These are phyloP conservation scores for Debaryomyces castellii DNA, from an alignment of 805 yeast species.

Conservation along the genomic window DNA sequence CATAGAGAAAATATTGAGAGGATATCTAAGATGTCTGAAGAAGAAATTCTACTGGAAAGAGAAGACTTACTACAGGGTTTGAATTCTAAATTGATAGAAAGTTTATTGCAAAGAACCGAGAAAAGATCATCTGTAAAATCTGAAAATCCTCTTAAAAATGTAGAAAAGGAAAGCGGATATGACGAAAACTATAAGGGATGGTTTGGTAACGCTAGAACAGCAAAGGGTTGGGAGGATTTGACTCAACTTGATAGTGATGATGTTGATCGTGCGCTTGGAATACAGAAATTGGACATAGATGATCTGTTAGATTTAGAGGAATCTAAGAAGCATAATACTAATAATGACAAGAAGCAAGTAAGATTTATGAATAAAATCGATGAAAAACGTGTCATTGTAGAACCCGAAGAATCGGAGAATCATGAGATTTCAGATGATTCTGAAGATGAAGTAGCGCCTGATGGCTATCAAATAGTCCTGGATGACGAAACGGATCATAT, in stretches of 20 bases:
- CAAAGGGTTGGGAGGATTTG: slow-evolving; percentile 29
- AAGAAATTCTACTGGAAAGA: slow-evolving; percentile 62
- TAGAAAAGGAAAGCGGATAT: slow-evolving; percentile 3
- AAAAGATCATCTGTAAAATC: slow-evolving; percentile 27
- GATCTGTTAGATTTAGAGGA: slow-evolving; percentile 8
- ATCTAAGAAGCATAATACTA: slow-evolving; percentile 3
- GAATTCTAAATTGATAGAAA: slow-evolving; percentile 66
- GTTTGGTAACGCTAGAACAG: slow-evolving; percentile 41
- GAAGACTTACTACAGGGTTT: slow-evolving; percentile 65
- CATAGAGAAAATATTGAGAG: slow-evolving; percentile 72
- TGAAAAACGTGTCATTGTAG: slow-evolving; percentile 15
- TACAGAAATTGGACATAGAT: slow-evolving; percentile 16
- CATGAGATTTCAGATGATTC: slow-evolving; percentile 50
- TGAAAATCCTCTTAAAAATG: background rate
- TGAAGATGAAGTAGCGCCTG: slow-evolving; percentile 46
- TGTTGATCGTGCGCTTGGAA: slow-evolving; percentile 38
- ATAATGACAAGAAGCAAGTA: slow-evolving; percentile 22
- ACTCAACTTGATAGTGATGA: slow-evolving; percentile 34
- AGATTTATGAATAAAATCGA: slow-evolving; percentile 31
- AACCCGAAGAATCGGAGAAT: slow-evolving; percentile 36
- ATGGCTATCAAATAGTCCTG: slow-evolving; percentile 36
- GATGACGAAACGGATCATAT: slow-evolving; percentile 39
- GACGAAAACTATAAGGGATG: slow-evolving; percentile 44
- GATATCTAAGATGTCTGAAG: slow-evolving; percentile 60
- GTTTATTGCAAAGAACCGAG: slow-evolving; percentile 57